Percentiles rank a stretch among this genome's conserved stretches.
Evolutionary conservation across 2,329 filamentous ascomycete species (phyloP).

Genomic region (Cyclaneusma minus): DNA sequence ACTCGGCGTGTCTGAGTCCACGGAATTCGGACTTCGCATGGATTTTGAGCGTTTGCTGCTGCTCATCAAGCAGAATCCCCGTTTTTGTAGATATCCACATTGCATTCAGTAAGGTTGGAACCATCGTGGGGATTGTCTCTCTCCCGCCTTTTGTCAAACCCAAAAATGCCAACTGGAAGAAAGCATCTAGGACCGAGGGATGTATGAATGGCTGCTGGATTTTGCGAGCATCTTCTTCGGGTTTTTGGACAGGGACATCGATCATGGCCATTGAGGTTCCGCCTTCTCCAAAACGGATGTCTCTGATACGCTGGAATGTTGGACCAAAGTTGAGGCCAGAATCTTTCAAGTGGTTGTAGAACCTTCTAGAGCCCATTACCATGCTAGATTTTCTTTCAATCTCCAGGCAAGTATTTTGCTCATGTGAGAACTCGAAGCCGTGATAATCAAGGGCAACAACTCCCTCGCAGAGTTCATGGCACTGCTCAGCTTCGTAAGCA

Average conservation of each 20-base stretch:
- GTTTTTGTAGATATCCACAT: too few species aligned
- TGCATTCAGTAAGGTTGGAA: slow-evolving; percentile 2
- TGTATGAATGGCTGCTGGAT: slow-evolving; percentile 2
- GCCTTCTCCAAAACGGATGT: slow-evolving; percentile 3
- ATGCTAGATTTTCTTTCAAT: slow-evolving; percentile 2
- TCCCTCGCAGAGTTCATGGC: slow-evolving; percentile 4
- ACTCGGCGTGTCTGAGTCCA: too few species aligned
- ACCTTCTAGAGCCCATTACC: slow-evolving; percentile 3
- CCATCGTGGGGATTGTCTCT: slow-evolving; percentile 1
- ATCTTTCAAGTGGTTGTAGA: slow-evolving; percentile 3
- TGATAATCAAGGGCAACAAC: slow-evolving; percentile 1
- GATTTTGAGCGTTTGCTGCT: too few species aligned
- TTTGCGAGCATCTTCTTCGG: too few species aligned
- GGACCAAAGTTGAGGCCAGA: slow-evolving; percentile 4
- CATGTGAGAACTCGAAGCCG: too few species aligned
- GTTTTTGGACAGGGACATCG: too few species aligned
- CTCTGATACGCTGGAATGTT: slow-evolving; percentile 5
- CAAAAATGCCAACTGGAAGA: slow-evolving; percentile 2
- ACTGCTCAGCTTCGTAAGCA: slow-evolving; percentile 1
- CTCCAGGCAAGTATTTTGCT: too few species aligned
- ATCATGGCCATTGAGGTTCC: too few species aligned
- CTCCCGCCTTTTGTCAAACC: slow-evolving; percentile 2
- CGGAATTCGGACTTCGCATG: too few species aligned
- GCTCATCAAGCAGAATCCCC: too few species aligned
- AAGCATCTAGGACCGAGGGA: slow-evolving; percentile 2